These are phyloP conservation scores for Boletus vermiculosoides DNA, from an alignment of 768 basidiomycete genomes.

Conservation along the genomic window DNA sequence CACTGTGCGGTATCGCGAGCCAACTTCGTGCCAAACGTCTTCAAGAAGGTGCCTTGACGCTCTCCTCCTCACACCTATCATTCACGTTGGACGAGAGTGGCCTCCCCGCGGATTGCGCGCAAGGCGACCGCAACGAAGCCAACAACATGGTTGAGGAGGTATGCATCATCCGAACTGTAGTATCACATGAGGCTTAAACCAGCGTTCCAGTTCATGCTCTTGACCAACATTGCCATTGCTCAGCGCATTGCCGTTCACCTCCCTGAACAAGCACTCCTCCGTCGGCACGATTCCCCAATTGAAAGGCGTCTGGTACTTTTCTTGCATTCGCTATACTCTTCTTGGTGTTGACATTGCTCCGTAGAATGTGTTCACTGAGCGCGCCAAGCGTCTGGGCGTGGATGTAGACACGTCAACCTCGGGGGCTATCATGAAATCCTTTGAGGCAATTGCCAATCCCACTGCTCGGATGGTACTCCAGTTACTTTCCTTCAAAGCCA, in stretches of 20 bases:
- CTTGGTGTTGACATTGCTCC: conserved; percentile 8
- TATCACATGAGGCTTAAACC: conserved; percentile 2
- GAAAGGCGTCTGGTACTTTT: conserved; percentile 76
- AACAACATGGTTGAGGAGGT: conserved; percentile 90
- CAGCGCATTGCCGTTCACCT: conserved; percentile 92
- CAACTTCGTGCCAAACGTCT: conserved; percentile 71
- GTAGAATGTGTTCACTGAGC: conserved; percentile 74
- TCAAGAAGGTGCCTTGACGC: conserved; percentile 75
- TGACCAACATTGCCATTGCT: conserved; percentile 87
- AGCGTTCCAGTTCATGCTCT: conserved; percentile 78
- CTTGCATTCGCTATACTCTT: background rate
- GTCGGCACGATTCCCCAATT: conserved; percentile 90
- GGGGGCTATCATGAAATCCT: conserved; percentile 80
- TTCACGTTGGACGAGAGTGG: conserved; percentile 83
- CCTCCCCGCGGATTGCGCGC: conserved; percentile 74
- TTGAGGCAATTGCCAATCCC: conserved; percentile 70
- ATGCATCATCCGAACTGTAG: conserved; percentile 13
- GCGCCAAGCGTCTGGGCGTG: conserved; percentile 82
- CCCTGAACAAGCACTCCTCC: conserved; percentile 94
- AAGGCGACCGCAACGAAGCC: conserved; percentile 65
- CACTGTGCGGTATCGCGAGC: conserved; percentile 65
- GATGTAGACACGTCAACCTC: conserved; percentile 77
- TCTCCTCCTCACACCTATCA: conserved; percentile 64
- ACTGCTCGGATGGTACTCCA: conserved; percentile 78
- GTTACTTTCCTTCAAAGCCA: conserved; percentile 85